Evolutionary conservation across 2,329 filamentous ascomycete genomes (phyloP), one percentile per base, ranked within the genome.

Genomic region (Aureobasidium sp.): DNA sequence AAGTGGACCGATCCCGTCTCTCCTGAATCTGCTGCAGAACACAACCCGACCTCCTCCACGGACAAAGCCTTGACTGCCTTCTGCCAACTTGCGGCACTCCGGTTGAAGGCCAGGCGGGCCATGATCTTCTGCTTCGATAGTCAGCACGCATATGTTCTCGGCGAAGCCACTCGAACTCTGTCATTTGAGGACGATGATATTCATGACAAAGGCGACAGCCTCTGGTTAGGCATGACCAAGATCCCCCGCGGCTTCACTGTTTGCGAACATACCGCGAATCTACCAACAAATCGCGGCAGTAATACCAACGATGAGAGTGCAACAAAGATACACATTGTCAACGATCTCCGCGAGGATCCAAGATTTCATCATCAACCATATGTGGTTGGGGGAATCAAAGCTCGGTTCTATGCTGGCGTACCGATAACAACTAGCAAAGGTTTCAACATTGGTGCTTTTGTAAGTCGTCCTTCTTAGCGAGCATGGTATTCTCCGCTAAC

Each of bases 371-470:
- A 71, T 20, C 36, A 66, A 25, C 67, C 70, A 12, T 73, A 68
- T 61, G 70, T 73, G 2, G 65, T 41, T 6, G 66, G 63, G 2
- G 41, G 55, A 3, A 37, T 45, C n/a, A 67, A 64, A 20, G 69
- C 67, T 8, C 67, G 68, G 8, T 64, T 64, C 20, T 62, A 63
- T 29, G 64, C 64, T 17, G 80, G 79, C 20, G 84, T 86, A 0
- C 85, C 85, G 0, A 81, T 88, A 59, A 78, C 80, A 20, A 84
- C 82, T 3, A 79, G 79, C 0, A 80, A 78, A 39, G 79, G 82
- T 31, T 80, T 82, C 66, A 79, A 79, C 55, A 83, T 88, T 62
- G 86, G 86, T 15, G 79, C 78, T n/a, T 83, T 85, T 62, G 80
- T 55, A 31, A 41, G 51, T 55, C 15, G 17, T 17, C n/a, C 15